phyloP scores from a whole-genome alignment of 2,329 filamentous ascomycete species.

The Diplodia sapinea region DNA sequence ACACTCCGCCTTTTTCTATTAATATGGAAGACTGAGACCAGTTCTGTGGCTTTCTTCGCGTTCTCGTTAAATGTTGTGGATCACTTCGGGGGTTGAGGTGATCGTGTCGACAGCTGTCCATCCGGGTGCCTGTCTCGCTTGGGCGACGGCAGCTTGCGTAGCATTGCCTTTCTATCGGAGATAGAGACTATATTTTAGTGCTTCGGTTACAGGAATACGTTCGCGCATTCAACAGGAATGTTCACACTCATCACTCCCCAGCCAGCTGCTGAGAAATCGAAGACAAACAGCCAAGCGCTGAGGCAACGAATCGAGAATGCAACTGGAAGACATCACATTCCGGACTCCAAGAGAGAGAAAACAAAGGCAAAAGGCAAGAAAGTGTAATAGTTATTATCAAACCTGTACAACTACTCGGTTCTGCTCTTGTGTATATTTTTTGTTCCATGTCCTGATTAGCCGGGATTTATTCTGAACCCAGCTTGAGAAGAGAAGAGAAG shows the following conservation, averaged over 20 bases:
- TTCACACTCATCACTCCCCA: not conserved
- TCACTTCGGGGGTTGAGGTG: not conserved
- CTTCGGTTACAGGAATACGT: too few relatives aligned
- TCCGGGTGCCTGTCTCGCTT: not conserved
- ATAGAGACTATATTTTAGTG: too few relatives aligned
- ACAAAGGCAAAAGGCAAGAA: not conserved
- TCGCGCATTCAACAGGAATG: not conserved
- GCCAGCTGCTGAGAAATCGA: not conserved
- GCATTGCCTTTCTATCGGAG: not conserved
- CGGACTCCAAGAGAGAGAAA: not conserved
- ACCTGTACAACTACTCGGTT: conserved; percentile 13
- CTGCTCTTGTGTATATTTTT: not conserved
- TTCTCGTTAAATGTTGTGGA: not conserved
- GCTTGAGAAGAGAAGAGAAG: not conserved
- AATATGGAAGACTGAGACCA: too few relatives aligned
- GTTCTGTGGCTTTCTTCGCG: not conserved
- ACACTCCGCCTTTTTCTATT: too few relatives aligned
- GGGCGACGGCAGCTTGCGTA: not conserved
- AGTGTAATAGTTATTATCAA: conserved; percentile 22
- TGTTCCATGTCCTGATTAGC: not conserved
- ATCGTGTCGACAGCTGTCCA: not conserved
- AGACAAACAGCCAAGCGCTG: not conserved
- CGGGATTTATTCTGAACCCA: not conserved
- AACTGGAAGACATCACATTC: not conserved
- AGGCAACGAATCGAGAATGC: not conserved